Conservation (phyloP, 495 filamentous ascomycete species). For the Sordaria brevicollis region DNA sequence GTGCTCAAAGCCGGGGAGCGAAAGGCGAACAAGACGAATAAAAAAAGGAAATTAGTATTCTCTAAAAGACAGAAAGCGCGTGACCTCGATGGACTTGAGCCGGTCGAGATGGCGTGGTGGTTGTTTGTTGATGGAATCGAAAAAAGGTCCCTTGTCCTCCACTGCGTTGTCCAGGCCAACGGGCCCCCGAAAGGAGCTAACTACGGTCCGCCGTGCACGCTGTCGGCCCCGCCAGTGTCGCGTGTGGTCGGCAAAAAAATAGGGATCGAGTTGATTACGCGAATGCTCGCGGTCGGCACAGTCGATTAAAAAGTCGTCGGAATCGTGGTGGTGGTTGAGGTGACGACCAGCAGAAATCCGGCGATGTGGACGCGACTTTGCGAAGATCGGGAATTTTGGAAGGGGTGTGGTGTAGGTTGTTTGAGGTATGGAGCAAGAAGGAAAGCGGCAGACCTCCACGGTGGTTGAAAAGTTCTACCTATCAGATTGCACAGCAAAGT, state of each 20-base stretch:
- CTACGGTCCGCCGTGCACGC: conserved; percentile 3
- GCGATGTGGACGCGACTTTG: conserved; percentile 28
- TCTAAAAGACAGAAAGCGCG: background rate
- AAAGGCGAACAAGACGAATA: background rate
- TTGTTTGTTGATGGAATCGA: conserved; percentile 11
- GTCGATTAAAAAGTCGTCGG: conserved; percentile 17
- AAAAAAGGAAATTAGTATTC: conserved; percentile 4
- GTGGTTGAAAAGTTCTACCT: conserved; percentile 24
- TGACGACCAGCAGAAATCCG: conserved; percentile 17
- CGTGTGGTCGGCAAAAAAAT: conserved; percentile 4
- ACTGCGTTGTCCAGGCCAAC: conserved; percentile 26
- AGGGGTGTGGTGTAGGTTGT: conserved; percentile 11
- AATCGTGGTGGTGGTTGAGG: background rate
- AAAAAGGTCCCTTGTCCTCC: conserved; percentile 15
- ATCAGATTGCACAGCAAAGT: too few species aligned
- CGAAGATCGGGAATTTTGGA: conserved; percentile 14
- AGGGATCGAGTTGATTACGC: conserved; percentile 5
- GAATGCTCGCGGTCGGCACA: conserved; percentile 13
- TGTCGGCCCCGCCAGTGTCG: conserved; percentile 15
- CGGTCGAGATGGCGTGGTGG: conserved; percentile 8
- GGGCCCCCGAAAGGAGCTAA: conserved; percentile 24
- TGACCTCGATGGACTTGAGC: conserved; percentile 12
- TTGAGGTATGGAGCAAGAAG: conserved; percentile 20
- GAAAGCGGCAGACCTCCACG: conserved; percentile 14
- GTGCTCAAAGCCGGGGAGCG: conserved; percentile 5